These are phyloP conservation scores for Phalaenopsis aphrodite DNA, from an alignment of 106 monocot genomes.

Conservation along the genomic window DNA sequence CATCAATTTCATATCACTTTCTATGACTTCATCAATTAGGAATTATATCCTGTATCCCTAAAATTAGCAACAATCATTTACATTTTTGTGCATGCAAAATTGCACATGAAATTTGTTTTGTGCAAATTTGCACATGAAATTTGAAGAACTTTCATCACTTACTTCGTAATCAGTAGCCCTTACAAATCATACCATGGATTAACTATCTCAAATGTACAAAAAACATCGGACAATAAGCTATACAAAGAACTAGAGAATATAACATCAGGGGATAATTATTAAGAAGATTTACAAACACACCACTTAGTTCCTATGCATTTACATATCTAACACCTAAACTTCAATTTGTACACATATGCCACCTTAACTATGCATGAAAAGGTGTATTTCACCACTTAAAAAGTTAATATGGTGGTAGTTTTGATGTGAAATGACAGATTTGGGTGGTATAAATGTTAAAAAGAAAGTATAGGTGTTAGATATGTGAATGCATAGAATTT, in stretches of 20 bases:
- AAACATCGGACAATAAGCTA: neutral
- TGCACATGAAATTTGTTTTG: neutral
- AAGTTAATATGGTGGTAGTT: no score
- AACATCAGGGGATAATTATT: neutral
- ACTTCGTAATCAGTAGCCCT: neutral
- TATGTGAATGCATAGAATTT: no score
- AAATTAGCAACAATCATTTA: neutral
- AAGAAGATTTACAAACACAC: no score
- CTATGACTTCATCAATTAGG: neutral
- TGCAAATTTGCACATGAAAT: neutral
- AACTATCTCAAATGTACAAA: neutral
- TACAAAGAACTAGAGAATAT: neutral
- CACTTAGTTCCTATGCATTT: no score
- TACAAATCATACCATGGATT: neutral
- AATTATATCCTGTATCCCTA: neutral
- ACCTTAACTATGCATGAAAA: no score
- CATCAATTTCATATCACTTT: neutral
- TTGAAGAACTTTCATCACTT: neutral
- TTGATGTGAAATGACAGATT: no score
- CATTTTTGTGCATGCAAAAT: neutral
- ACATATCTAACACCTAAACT: no score
- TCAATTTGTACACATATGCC: no score
- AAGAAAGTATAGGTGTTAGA: no score
- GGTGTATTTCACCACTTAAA: no score
- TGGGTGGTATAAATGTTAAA: no score